Base-by-base conservation (phyloP, 257 asterid genomes). In the Craterostigma plantagineum region DNA sequence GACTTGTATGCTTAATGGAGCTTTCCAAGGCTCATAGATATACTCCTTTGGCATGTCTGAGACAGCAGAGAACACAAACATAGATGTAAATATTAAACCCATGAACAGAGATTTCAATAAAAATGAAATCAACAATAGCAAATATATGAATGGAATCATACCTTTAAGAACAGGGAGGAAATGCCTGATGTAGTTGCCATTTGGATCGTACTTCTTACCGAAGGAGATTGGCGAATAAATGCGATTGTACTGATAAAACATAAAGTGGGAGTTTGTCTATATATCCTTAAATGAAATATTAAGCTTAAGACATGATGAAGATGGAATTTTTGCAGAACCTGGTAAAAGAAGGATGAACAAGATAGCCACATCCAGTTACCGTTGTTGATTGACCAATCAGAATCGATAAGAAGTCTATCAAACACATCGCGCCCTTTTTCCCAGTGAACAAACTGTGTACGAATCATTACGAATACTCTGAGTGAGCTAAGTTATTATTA, bases 351-450 rank as follows among this genome's bases (percentile, higher is more conserved):
- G 42, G 98, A 82, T 34, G 98, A 82, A 73, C 95, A 87, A 9
- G 98, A 82, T 41, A 87, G 67, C 95, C 95, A 87, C 72, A 87
- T 4, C 95, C 98, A 87, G 66, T 87, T 87, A 14, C 83, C 98
- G 33, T 87, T 87, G 45, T 87, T 87, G 65, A 87, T 73, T 45
- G 95, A 70, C 98, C 98, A 87, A 58, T 87, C 98, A 5, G 95
- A 79, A 56, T 87, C 98, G 43, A 87, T 74, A 45, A 87, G 93
- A 60, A 87, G 92, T 42, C 93, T 73, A 60, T 79, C 93, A 30
- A 87, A 87, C 60, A 87, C 91, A 63, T 87, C 86, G 10, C 98
- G 86, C 13, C 98, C 98, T 58, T 72, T 87, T 56, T 87, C 95
- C 95, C 95, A 87, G 40, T 87, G 93, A 50, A 76, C 59, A 53